phyloP scores from a whole-genome alignment of 192 early-diverging fungal genomes.

The Gamsiella multidivaricata region DNA sequence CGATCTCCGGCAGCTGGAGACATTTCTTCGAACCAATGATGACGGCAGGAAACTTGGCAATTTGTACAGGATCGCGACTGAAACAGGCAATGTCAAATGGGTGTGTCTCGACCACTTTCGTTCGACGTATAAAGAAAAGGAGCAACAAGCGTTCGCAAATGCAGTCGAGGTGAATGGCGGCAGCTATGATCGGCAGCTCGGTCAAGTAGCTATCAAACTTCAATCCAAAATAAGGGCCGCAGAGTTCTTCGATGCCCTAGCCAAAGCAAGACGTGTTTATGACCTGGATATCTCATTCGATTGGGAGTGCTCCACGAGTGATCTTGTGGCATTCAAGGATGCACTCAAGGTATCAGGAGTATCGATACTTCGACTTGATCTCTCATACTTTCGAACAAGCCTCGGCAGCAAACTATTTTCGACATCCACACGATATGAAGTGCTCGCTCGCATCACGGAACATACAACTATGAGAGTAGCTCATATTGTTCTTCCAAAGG shows the following conservation, averaged over 20 bases:
- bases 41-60: conserved; percentile 1
- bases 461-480: conserved; percentile 3
- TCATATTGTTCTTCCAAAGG: conserved; percentile 14
- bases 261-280: too few relatives aligned
- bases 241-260: too few relatives aligned
- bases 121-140: background rate
- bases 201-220: background rate
- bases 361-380: conserved; percentile 19
- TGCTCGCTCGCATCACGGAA: background rate
- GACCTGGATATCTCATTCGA: background rate
- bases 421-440: conserved; percentile 7
- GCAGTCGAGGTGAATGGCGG: too few relatives aligned
- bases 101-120: conserved; percentile 10
- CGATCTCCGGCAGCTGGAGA: too few relatives aligned
- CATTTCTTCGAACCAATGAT: too few relatives aligned
- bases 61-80: conserved; percentile 7
- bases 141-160: background rate
- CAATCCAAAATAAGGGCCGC: background rate
- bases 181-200: background rate
- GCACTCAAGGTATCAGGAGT: conserved; percentile 13
- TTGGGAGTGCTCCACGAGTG: conserved; percentile 3
- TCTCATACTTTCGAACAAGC: conserved; percentile 5
- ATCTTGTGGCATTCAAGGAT: conserved; percentile 2
- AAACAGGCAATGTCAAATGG: conserved; percentile 11
- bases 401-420: too few relatives aligned